phyloP scores from a whole-genome alignment of 1,284 basidiomycete genomes.

The Leccinum proliferum region DNA sequence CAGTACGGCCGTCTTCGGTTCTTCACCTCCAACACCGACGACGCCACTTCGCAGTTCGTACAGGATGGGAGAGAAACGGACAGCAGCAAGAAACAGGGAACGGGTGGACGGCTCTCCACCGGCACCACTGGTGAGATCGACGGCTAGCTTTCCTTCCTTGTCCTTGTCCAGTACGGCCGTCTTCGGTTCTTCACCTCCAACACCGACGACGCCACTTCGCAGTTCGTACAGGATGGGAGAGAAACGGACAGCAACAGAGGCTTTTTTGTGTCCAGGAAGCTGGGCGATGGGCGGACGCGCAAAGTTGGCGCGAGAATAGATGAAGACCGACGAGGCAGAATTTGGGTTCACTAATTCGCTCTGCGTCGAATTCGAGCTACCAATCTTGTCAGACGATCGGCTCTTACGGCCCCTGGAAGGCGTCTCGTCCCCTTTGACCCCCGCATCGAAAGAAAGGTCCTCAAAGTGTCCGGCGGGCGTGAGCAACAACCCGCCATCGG shows the following conservation, averaged over 20 bases:
- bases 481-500: constrained; percentile 89
- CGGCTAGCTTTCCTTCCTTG: constrained; percentile 55
- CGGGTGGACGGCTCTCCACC: constrained; percentile 11
- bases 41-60: too few species aligned
- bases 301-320: constrained; percentile 94
- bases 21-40: too few species aligned
- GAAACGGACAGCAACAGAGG: constrained; percentile 91
- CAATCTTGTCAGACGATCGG: constrained; percentile 38
- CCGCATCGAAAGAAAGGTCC: constrained; percentile 60
- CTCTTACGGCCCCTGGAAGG: constrained; percentile 51
- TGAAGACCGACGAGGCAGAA: constrained; percentile 74
- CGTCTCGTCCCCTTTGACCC: constrained; percentile 35
- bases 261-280: constrained; percentile 94
- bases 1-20: too few species aligned
- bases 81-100: constrained; percentile 23
- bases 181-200: constrained; percentile 38
- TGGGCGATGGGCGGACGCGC: constrained; percentile 89
- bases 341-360: constrained; percentile 27
- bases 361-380: constrained; percentile 14
- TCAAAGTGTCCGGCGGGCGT: constrained; percentile 98
- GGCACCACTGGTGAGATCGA: constrained; percentile 48
- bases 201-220: constrained; percentile 51
- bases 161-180: constrained; percentile 63
- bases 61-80: too few species aligned
- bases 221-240: constrained; percentile 92